These are phyloP conservation scores for Candida pseudoglaebosa DNA, from an alignment of 805 yeast species.

Conservation along the genomic window DNA sequence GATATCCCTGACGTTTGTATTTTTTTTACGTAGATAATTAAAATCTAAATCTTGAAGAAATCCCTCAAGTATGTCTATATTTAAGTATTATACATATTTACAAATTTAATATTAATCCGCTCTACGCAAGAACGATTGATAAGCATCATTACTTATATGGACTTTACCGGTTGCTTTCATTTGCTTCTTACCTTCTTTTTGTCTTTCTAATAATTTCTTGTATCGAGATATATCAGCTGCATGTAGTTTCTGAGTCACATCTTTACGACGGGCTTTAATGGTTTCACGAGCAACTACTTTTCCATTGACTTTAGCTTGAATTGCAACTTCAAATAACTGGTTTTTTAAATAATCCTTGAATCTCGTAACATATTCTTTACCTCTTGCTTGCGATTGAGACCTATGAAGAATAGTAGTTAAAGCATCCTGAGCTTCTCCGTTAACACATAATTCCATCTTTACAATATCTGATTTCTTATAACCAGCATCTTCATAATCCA, in stretches of 20 bases:
- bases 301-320: constrained; percentile 82
- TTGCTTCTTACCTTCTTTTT: constrained; percentile 88
- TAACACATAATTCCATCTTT: constrained; percentile 83
- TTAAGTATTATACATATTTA: constrained; percentile 7
- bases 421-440: constrained; percentile 88
- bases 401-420: constrained; percentile 85
- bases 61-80: background rate
- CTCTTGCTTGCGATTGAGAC: constrained; percentile 67
- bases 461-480: constrained; percentile 76
- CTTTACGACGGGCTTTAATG: constrained; percentile 88
- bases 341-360: constrained; percentile 75
- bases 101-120: constrained; percentile 13
- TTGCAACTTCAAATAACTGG: constrained; percentile 87
- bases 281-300: constrained; percentile 88
- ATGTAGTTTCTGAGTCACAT: constrained; percentile 88
- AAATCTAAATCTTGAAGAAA: background rate
- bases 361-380: constrained; percentile 76
- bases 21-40: background rate
- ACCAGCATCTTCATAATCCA: constrained; percentile 94
- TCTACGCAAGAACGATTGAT: constrained; percentile 71
- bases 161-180: constrained; percentile 80
- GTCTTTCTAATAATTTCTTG: constrained; percentile 80
- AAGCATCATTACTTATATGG: constrained; percentile 77
- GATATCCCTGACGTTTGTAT: background rate
- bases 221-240: constrained; percentile 91